phyloP scores from a whole-genome alignment of 805 yeast species.

The Naumovozyma castellii region DNA sequence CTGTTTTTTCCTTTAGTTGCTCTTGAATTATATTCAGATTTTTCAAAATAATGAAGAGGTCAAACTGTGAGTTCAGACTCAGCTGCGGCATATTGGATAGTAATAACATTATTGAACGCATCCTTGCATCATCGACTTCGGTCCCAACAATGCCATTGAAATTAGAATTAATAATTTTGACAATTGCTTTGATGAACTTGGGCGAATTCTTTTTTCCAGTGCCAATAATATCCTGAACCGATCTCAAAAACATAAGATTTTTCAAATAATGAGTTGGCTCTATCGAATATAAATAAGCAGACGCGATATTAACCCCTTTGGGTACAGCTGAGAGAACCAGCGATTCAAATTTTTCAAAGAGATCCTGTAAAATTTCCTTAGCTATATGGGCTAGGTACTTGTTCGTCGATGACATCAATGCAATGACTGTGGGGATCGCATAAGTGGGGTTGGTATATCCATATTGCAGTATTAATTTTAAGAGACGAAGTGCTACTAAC shows the following conservation, averaged over 20 bases:
- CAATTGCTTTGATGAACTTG: slow-evolving; percentile 11
- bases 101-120: slow-evolving; percentile 14
- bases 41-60: slow-evolving; percentile 14
- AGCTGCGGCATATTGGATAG: slow-evolving; percentile 14
- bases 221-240: slow-evolving; percentile 13
- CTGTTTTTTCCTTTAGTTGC: slow-evolving; percentile 17
- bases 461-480: slow-evolving; percentile 46
- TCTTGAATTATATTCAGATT: slow-evolving; percentile 16
- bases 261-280: slow-evolving; percentile 5
- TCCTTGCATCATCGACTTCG: slow-evolving; percentile 5
- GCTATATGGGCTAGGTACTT: slow-evolving; percentile 40
- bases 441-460: slow-evolving; percentile 72
- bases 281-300: slow-evolving; percentile 29
- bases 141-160: slow-evolving; percentile 7
- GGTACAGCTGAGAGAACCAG: slow-evolving; percentile 55
- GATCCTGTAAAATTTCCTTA: slow-evolving; percentile 39
- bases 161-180: slow-evolving; percentile 8
- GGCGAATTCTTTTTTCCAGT: slow-evolving; percentile 11
- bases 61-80: slow-evolving; percentile 15
- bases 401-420: slow-evolving; percentile 49
- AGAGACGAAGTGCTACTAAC: slow-evolving; percentile 41
- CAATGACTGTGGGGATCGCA: slow-evolving; percentile 60
- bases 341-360: slow-evolving; percentile 61
- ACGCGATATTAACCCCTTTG: slow-evolving; percentile 53
- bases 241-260: slow-evolving; percentile 9